Evolutionary conservation across 1,139 yeast species (phyloP).

Genomic region (Protomyces inouyei): DNA sequence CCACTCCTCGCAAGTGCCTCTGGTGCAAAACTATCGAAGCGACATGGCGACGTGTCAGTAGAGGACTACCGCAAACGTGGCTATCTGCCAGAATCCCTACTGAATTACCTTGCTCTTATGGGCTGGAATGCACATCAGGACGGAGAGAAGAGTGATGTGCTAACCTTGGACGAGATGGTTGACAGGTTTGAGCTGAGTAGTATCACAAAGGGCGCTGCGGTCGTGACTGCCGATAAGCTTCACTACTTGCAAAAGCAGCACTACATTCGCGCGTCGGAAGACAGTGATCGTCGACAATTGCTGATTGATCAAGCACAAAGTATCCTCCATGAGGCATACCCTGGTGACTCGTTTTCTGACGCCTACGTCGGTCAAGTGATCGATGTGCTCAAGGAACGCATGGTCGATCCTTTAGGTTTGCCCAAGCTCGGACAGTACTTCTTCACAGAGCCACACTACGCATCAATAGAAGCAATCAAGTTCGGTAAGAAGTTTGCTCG

Average conservation of each 20-base stretch:
- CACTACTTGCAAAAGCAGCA: slow-evolving; percentile 54
- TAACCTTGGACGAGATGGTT: slow-evolving; percentile 53
- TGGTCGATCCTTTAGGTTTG: slow-evolving; percentile 19
- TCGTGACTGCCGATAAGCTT: slow-evolving; percentile 74
- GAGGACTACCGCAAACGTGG: slow-evolving; percentile 46
- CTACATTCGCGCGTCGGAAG: slow-evolving; percentile 17
- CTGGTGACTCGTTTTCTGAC: neutral
- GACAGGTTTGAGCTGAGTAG: slow-evolving; percentile 53
- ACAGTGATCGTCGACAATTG: slow-evolving; percentile 2
- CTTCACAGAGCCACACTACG: slow-evolving; percentile 7
- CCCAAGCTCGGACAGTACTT: slow-evolving; percentile 17
- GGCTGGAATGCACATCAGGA: slow-evolving; percentile 67
- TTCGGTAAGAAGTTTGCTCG: slow-evolving; percentile 5
- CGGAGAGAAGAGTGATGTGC: slow-evolving; percentile 48
- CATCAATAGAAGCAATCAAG: slow-evolving; percentile 4
- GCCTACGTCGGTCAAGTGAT: slow-evolving; percentile 22
- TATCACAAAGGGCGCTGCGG: slow-evolving; percentile 87
- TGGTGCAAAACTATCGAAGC: slow-evolving; percentile 79
- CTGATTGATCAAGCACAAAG: slow-evolving; percentile 7
- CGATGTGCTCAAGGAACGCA: slow-evolving; percentile 13
- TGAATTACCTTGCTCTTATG: slow-evolving; percentile 80
- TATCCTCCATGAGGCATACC: neutral
- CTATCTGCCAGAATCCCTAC: slow-evolving; percentile 74
- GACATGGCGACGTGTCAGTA: slow-evolving; percentile 74
- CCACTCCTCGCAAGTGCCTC: slow-evolving; percentile 70